Base-by-base conservation (phyloP, 257 asterid species). In the Cynanchum wilfordii region DNA sequence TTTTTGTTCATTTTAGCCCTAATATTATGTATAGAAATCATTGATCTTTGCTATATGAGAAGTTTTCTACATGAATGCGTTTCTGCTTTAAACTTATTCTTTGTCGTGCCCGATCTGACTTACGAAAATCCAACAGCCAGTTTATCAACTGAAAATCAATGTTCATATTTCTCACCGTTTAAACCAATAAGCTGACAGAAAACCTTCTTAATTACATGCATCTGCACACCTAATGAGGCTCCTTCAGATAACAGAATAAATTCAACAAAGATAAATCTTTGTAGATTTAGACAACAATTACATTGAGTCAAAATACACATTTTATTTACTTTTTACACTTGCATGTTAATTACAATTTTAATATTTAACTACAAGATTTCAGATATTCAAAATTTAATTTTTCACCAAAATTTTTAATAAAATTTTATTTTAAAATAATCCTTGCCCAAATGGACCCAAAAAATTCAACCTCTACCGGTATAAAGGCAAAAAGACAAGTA, bases 11-110 rank as follows among this genome's bases (percentile, higher is more conserved):
- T 55, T 75, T 75, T 75, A 47, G 56, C 12, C 19, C 52, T 11
- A 67, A 4, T 55, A 56, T 7, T 7, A 4, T 75, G 69, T 66
- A 66, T 75, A 56, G 78, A 63, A 3, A n/a, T 11, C n/a, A 42
- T 75, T 19, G 42, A 66, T 75, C 55, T 54, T 24, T 12, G n/a
- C 71, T n/a, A 12, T 51, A 13, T 36, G 25, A 13, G 25, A 51
- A 44, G 6, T 38, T 20, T 33, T 9, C 6, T 13, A 19, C 15
- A 9, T 2, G 36, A 47, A 4, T 49, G 9, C 30, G 8, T 12
- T 4, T 45, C 33, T 67, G 71, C 7, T 15, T 67, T 42, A 24
- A 67, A 24, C 0, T 7, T 33, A 42, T 13, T 22, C 8, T 40
- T 10, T 1, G 33, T 64, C 19, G 5, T 16, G 30, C 25, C 19